A percentile compares a stretch with the other conserved stretches of the same genome.
Evolutionary conservation across 192 early-diverging fungal genomes (phyloP).

Genomic region (Gigaspora rosea): DNA sequence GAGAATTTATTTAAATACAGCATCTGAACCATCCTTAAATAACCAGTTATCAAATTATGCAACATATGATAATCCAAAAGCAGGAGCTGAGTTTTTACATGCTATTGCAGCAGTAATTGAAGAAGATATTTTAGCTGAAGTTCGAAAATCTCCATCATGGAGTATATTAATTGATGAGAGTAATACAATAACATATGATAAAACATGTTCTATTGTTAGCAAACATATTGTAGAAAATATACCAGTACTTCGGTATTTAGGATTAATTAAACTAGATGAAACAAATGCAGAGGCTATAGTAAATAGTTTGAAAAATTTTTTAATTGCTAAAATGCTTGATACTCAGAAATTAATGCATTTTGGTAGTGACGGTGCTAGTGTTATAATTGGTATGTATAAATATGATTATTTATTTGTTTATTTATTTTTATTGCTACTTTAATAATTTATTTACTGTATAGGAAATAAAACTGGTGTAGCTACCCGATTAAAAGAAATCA

Average conservation of each 20-base stretch:
- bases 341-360: conserved; percentile 12
- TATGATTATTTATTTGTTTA: background rate
- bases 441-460: background rate
- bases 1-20: background rate
- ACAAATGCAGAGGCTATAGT: background rate
- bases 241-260: background rate
- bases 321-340: conserved; percentile 12
- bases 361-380: background rate
- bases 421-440: background rate
- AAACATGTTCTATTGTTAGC: conserved; percentile 2
- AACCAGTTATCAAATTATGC: background rate
- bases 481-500: background rate
- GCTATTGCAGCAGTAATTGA: conserved; percentile 13
- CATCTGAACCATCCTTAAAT: background rate
- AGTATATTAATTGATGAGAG: conserved; percentile 21
- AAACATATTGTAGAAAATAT: background rate
- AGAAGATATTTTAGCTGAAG: background rate
- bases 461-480: conserved; percentile 1
- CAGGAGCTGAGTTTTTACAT: conserved; percentile 1
- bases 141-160: background rate
- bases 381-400: conserved; percentile 2
- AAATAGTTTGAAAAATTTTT: background rate
- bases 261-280: background rate
- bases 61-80: background rate
- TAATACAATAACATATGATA: conserved; percentile 14